Conservation (phyloP, 306 rosid species). For the Rosa chinensis region DNA sequence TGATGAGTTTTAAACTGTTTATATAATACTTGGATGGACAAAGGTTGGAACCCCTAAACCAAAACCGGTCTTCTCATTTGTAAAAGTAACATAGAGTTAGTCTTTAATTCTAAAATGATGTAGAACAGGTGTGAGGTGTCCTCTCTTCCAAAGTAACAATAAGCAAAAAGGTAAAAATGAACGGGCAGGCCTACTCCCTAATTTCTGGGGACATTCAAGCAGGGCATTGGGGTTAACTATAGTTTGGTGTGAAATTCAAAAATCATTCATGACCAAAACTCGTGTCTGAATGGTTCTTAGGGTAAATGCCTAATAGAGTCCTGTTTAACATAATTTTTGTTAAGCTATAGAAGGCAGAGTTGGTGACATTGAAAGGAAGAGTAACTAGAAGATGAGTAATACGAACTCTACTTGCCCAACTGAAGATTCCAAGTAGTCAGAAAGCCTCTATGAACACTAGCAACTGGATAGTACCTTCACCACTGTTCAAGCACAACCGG, state of each 20-base stretch:
- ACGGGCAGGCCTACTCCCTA: not conserved
- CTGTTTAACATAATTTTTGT: not conserved
- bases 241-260: not conserved
- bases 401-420: not conserved
- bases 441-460: not conserved
- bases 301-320: not conserved
- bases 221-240: not conserved
- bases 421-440: not conserved
- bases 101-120: not conserved
- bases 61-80: not conserved
- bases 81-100: not conserved
- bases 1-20: not conserved
- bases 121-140: not conserved
- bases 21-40: not conserved
- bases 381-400: not conserved
- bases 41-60: not conserved
- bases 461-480: not conserved
- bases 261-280: not conserved
- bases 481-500: too few species aligned
- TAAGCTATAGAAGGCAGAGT: not conserved
- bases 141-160: not conserved
- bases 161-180: not conserved
- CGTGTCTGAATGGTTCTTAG: not conserved
- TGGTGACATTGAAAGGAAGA: not conserved
- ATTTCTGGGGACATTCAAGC: not conserved